These are phyloP conservation scores for Raffaelea albimanens DNA, from an alignment of 2,329 filamentous ascomycete species.

Conservation along the genomic window DNA sequence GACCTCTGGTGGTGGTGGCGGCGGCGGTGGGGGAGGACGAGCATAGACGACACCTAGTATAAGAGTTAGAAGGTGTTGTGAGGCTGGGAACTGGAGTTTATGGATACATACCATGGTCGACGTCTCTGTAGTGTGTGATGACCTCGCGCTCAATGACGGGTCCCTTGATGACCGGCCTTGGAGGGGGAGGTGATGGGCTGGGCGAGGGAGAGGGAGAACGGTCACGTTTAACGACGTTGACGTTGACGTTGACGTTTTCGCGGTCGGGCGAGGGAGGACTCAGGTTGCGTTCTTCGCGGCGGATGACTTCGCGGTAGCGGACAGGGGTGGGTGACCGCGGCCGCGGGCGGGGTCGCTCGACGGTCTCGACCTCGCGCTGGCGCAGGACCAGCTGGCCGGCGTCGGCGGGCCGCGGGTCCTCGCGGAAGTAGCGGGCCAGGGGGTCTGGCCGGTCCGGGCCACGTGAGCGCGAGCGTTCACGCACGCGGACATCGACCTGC, in stretches of 20 bases:
- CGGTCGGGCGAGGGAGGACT: constrained; percentile 2
- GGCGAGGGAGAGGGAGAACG: constrained; percentile 33
- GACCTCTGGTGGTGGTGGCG: constrained; percentile 26
- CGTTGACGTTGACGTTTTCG: constrained; percentile 15
- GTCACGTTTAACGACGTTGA: constrained; percentile 28
- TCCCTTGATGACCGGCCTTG: constrained; percentile 55
- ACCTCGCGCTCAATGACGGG: constrained; percentile 82
- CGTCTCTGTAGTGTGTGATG: constrained; percentile 78
- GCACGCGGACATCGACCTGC: constrained; percentile 19
- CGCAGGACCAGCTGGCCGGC: constrained; percentile 44
- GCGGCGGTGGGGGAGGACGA: constrained; percentile 39
- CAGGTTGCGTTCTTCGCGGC: constrained; percentile 21
- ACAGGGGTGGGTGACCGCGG: constrained; percentile 28
- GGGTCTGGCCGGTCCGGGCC: constrained; percentile 25
- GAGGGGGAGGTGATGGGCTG: constrained; percentile 18
- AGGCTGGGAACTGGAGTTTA: too few species aligned
- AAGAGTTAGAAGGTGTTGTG: neutral
- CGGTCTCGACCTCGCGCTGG: constrained; percentile 44
- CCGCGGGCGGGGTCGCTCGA: constrained; percentile 37
- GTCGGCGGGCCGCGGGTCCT: constrained; percentile 31
- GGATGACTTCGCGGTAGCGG: constrained; percentile 32
- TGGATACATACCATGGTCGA: constrained; percentile 65
- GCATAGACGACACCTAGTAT: constrained; percentile 36
- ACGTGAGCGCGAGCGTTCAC: constrained; percentile 32
- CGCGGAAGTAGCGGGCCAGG: constrained; percentile 41